phyloP scores from a whole-genome alignment of 1,284 basidiomycete genomes.

The Trametes versicolor region DNA sequence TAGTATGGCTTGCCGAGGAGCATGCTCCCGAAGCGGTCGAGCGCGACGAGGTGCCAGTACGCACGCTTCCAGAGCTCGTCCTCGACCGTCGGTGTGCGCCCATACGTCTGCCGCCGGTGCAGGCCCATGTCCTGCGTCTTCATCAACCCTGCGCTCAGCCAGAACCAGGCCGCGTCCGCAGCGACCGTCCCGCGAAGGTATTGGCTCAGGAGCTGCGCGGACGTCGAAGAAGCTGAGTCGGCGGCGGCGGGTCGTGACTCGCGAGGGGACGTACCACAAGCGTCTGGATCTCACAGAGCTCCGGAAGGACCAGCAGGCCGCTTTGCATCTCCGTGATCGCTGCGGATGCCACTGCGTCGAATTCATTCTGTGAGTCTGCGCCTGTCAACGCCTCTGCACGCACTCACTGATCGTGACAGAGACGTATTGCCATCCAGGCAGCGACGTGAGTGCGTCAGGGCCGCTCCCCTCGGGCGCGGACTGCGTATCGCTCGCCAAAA shows the following conservation, averaged over 20 bases:
- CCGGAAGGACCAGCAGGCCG: conserved; percentile 35
- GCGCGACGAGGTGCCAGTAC: conserved; percentile 60
- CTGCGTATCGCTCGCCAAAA: conserved; percentile 25
- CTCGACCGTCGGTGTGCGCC: conserved; percentile 44
- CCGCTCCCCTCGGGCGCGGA: conserved; percentile 46
- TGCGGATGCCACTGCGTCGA: conserved; percentile 8
- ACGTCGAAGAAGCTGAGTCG: too few relatives aligned
- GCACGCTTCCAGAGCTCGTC: conserved; percentile 60
- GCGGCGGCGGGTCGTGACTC: neutral
- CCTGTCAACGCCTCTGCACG: neutral
- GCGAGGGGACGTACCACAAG: conserved; percentile 35
- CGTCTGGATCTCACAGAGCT: conserved; percentile 43
- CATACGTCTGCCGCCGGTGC: conserved; percentile 51
- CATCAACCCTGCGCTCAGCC: conserved; percentile 54
- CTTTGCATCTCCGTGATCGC: conserved; percentile 30
- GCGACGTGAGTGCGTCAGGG: conserved; percentile 26
- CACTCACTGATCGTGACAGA: conserved; percentile 32
- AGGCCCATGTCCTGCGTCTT: conserved; percentile 55
- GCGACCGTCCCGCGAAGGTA: conserved; percentile 43
- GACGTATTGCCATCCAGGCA: conserved; percentile 34
- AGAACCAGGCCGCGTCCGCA: conserved; percentile 49
- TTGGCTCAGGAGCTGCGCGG: conserved; percentile 39
- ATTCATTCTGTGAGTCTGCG: neutral
- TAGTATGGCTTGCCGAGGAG: conserved; percentile 74
- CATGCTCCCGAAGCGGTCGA: conserved; percentile 71